Percentiles rank a stretch among this genome's conserved stretches.
phyloP scores from a whole-genome alignment of 768 basidiomycete species.

The Hygrophoropsis aurantiaca region DNA sequence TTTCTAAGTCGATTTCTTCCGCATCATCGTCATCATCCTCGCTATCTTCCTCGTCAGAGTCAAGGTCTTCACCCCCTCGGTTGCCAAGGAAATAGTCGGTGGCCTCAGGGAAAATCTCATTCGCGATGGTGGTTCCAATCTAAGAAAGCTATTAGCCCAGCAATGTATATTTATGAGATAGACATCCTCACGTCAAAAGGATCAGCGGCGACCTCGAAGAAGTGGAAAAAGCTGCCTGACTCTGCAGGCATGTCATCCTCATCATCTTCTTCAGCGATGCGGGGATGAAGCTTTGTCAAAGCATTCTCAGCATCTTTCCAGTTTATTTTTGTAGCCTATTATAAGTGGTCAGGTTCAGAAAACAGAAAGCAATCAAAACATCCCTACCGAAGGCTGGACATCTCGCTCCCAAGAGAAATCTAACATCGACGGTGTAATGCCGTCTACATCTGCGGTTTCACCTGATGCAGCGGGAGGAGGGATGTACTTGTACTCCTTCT shows the following conservation, averaged over 20 bases:
- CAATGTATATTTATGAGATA: background rate
- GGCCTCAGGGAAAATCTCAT: slow-evolving; percentile 78
- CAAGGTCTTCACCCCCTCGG: slow-evolving; percentile 55
- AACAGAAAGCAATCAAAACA: background rate
- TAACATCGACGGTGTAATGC: slow-evolving; percentile 75
- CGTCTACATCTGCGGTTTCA: slow-evolving; percentile 68
- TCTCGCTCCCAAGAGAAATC: slow-evolving; percentile 81
- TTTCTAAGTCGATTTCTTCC: slow-evolving; percentile 87
- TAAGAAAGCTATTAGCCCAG: slow-evolving; percentile 28
- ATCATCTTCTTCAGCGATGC: slow-evolving; percentile 59
- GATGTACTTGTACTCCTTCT: slow-evolving; percentile 78
- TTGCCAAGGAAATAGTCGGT: slow-evolving; percentile 82
- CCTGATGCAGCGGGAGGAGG: slow-evolving; percentile 50
- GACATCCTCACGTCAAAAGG: slow-evolving; percentile 59
- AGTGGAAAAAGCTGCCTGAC: slow-evolving; percentile 85
- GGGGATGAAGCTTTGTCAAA: slow-evolving; percentile 79
- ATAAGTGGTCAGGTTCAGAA: slow-evolving; percentile 1
- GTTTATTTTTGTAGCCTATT: slow-evolving; percentile 63
- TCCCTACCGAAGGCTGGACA: slow-evolving; percentile 62
- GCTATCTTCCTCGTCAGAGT: slow-evolving; percentile 65
- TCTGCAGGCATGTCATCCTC: slow-evolving; percentile 60
- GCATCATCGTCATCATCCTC: slow-evolving; percentile 78
- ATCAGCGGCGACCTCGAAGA: slow-evolving; percentile 69
- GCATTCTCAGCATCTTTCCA: slow-evolving; percentile 81
- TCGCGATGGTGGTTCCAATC: slow-evolving; percentile 72